Evolutionary conservation across 768 basidiomycete species (phyloP), one percentile per base, ranked within the genome.

Genomic region (Leccinellum rugosiceps): DNA sequence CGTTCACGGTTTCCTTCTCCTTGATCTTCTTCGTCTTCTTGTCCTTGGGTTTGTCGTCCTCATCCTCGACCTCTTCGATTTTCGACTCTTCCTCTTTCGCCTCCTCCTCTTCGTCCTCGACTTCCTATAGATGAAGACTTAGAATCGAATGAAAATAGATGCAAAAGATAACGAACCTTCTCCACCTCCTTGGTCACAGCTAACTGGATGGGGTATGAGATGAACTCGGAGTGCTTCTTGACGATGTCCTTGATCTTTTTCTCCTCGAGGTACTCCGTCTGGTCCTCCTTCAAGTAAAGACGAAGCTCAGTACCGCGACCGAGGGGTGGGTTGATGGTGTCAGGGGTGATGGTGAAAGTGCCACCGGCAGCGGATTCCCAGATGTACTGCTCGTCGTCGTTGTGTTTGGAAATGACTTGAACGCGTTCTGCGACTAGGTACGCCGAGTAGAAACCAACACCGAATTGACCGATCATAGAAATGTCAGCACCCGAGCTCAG

Each of bases 351-450:
- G 70, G 97, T 98, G 82, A 98, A 99, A 52, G 96, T 99, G 56
- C 96, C 97, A 72, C 96, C 97, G 31, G 96, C 96, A 62, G 97
- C 90, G n/a, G 96, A 99, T 83, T 99, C 96, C 97, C 96, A 99
- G 77, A 99, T 94, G 81, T 99, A 98, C 77, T 98, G 96, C 79
- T 98, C 97, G 74, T 98, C 96, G 68, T 98, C 96, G 70, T 99
- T 98, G 84, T 99, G 95, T 80, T 99, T 99, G 63, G 95, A 94
- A 77, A 98, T 89, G 72, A 99, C 94, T 76, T 97, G 95, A 4
- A 99, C 96, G 64, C 89, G 88, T 79, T 99, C 96, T 66, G 96
- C 95, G 64, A 99, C 95, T 68, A 99, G 93, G 84, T 98, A 98
- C 15, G 93, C 92, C 49, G 96, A 98, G 86, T 99, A 98, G 88